Percentiles rank a stretch among this genome's conserved stretches.
phyloP scores from a whole-genome alignment of 73 alveolate genomes.

The Paraurostyla sp. region DNA sequence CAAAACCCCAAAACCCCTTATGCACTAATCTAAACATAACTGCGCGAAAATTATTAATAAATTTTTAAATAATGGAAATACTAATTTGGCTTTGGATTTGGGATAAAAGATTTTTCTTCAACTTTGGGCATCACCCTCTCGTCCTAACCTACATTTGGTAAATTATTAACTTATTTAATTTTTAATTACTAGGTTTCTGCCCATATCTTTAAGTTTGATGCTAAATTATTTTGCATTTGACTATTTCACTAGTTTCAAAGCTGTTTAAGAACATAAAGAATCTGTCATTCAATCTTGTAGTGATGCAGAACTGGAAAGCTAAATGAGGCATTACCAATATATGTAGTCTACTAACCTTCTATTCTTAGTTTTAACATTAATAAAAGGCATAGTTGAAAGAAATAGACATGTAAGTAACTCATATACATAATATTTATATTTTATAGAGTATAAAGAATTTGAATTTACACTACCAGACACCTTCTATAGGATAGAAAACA shows the following conservation, averaged over 20 bases:
- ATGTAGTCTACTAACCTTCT: not conserved
- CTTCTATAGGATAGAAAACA: not conserved
- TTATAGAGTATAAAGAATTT: too few species aligned
- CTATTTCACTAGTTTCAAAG: not conserved
- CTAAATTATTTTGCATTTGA: not conserved
- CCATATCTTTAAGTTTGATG: not conserved
- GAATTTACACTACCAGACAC: too few species aligned
- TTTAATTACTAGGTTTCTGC: constrained; percentile 1
- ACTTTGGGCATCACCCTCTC: not conserved
- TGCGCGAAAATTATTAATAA: not conserved
- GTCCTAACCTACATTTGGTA: constrained; percentile 16
- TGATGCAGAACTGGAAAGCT: not conserved
- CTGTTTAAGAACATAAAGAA: constrained; percentile 15
- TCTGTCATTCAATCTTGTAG: not conserved
- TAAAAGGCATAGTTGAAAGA: not conserved
- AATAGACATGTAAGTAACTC: not conserved
- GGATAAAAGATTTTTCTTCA: constrained; percentile 37
- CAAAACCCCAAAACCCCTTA: constrained; percentile 54
- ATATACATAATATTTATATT: not conserved
- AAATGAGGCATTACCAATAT: not conserved
- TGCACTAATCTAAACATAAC: not conserved
- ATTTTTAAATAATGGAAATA: constrained; percentile 20
- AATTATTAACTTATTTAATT: not conserved
- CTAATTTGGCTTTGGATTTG: constrained; percentile 56
- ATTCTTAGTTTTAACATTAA: not conserved